Evolutionary conservation across 2,329 filamentous ascomycete species (phyloP).

Genomic region (Hymenoscyphus infarciens): DNA sequence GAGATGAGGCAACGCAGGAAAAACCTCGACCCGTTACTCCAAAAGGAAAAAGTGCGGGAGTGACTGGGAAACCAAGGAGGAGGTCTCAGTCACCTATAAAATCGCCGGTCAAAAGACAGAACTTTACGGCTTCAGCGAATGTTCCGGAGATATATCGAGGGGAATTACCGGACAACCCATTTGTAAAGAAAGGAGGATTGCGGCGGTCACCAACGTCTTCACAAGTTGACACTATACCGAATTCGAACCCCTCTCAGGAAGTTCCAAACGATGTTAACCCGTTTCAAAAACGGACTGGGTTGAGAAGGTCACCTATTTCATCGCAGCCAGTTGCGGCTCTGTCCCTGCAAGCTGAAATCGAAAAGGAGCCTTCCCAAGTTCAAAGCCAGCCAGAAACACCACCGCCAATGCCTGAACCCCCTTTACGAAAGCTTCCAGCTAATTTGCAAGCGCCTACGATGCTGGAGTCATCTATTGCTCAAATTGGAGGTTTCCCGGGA

Average conservation of each 20-base stretch:
- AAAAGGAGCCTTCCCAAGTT: constrained; percentile 8
- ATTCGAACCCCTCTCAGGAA: constrained; percentile 15
- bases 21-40: constrained; percentile 14
- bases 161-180: constrained; percentile 24
- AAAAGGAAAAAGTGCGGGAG: constrained; percentile 13
- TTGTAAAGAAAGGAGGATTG: constrained; percentile 29
- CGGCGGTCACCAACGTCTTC: constrained; percentile 26
- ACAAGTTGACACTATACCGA: neutral
- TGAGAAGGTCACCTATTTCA: constrained; percentile 16
- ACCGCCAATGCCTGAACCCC: neutral
- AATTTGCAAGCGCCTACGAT: neutral
- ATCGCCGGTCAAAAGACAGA: constrained; percentile 6
- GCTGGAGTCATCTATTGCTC: neutral
- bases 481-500: neutral
- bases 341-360: neutral
- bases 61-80: constrained; percentile 31
- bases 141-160: constrained; percentile 14
- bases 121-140: constrained; percentile 4
- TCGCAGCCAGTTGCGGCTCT: constrained; percentile 1
- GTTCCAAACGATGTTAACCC: constrained; percentile 11
- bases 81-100: constrained; percentile 30
- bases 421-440: neutral
- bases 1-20: constrained; percentile 6
- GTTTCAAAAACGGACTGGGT: constrained; percentile 14
- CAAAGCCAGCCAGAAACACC: neutral